A percentile compares a stretch with the other conserved stretches of the same genome.
Conservation (phyloP, 2,329 filamentous ascomycete species). For the Ascochyta clinopodiicola region DNA sequence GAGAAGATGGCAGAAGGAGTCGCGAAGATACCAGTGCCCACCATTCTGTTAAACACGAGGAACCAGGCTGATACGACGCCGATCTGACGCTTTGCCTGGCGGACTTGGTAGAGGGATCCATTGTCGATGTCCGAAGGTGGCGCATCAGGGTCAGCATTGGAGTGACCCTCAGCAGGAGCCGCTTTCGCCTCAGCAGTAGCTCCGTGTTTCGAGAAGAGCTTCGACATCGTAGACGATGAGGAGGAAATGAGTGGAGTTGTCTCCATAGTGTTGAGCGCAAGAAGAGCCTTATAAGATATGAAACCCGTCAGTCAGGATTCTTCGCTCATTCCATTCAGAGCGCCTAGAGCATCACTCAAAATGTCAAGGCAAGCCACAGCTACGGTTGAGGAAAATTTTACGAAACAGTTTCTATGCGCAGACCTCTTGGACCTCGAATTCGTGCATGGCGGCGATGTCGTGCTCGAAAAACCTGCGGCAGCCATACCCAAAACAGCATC, state of each 20-base stretch:
- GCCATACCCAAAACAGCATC: slow-evolving; percentile 5
- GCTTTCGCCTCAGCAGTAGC: slow-evolving; percentile 12
- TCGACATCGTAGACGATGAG: slow-evolving; percentile 20
- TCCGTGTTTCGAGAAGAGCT: slow-evolving; percentile 23
- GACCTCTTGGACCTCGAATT: slow-evolving; percentile 9
- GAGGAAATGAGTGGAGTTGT: slow-evolving; percentile 18
- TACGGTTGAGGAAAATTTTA: slow-evolving; percentile 12
- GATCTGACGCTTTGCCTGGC: slow-evolving; percentile 40
- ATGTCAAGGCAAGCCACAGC: slow-evolving; percentile 8
- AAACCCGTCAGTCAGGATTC: background rate
- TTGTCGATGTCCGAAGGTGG: slow-evolving; percentile 27
- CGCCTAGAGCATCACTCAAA: slow-evolving; percentile 1
- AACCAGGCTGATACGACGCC: slow-evolving; percentile 35
- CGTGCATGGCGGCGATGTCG: slow-evolving; percentile 15
- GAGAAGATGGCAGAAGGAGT: slow-evolving; percentile 65
- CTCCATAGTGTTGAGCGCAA: slow-evolving; percentile 8
- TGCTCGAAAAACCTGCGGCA: slow-evolving; percentile 12
- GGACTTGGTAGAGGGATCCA: slow-evolving; percentile 32
- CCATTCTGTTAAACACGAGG: slow-evolving; percentile 68
- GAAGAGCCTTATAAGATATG: slow-evolving; percentile 9
- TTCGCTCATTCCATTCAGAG: slow-evolving; percentile 13
- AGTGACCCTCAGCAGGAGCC: slow-evolving; percentile 5
- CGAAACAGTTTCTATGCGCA: slow-evolving; percentile 15
- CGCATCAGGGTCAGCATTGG: slow-evolving; percentile 7
- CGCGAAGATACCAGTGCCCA: slow-evolving; percentile 72